Evolutionary conservation across 805 yeast species (phyloP).

Genomic region (Naumovozyma castellii): DNA sequence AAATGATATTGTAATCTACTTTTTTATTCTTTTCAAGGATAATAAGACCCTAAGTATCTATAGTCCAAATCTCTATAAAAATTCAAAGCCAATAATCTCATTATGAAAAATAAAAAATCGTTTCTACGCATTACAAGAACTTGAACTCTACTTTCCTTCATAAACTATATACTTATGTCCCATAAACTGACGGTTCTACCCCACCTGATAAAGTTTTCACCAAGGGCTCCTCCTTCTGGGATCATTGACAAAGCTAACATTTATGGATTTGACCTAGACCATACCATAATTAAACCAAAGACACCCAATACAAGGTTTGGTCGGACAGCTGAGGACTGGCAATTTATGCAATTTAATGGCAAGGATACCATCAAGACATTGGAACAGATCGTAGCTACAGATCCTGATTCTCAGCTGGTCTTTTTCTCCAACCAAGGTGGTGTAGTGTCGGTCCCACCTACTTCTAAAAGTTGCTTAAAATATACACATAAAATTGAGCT

Average conservation of each 20-base stretch:
- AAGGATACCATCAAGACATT: conserved; percentile 15
- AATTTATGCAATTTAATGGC: conserved; percentile 38
- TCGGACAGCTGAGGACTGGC: conserved; percentile 63
- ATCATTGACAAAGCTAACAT: conserved; percentile 26
- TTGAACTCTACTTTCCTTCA: too few species aligned
- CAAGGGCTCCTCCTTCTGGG: conserved; percentile 12
- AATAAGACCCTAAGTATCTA: too few species aligned
- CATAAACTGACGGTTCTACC: conserved; percentile 34
- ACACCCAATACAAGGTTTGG: conserved; percentile 42
- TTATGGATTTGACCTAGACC: conserved; percentile 82
- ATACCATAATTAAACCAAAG: conserved; percentile 60
- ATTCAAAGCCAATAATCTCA: too few species aligned
- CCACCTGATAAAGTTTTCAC: conserved; percentile 36
- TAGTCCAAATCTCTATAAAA: too few species aligned
- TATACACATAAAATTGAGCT: conserved; percentile 36
- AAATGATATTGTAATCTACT: too few species aligned
- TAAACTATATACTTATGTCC: too few species aligned
- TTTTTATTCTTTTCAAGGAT: too few species aligned
- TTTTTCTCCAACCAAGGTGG: conserved; percentile 86
- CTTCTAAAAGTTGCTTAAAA: conserved; percentile 28
- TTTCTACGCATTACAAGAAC: too few species aligned
- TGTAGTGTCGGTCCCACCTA: conserved; percentile 21
- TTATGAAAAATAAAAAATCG: too few species aligned
- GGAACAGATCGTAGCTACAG: conserved; percentile 8
- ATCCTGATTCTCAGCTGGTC: conserved; percentile 38